Percentiles rank a stretch among this genome's conserved stretches.
Evolutionary conservation across 306 rosid species (phyloP).

Genomic region (Sicyos edulis): DNA sequence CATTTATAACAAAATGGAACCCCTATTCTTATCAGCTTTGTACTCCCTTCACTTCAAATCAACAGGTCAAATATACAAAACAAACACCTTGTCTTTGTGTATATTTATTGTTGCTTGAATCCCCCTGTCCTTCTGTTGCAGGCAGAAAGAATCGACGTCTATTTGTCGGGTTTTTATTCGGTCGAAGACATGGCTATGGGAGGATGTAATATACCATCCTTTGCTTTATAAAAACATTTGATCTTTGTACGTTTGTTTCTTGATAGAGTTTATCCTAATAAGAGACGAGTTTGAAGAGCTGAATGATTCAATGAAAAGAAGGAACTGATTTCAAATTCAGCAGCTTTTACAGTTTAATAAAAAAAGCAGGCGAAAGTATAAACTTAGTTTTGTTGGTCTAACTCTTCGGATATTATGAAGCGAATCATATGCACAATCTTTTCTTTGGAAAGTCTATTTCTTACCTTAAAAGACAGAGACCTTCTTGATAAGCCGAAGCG

Average conservation of each 20-base stretch:
- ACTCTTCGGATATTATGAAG: too few relatives aligned
- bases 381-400: too few relatives aligned
- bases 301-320: background rate
- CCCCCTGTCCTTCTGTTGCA: background rate
- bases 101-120: background rate
- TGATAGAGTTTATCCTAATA: background rate
- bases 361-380: too few relatives aligned
- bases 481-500: too few relatives aligned
- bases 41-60: conserved; percentile 8
- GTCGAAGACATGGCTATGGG: background rate
- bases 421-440: too few relatives aligned
- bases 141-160: background rate
- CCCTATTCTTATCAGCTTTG: conserved; percentile 10
- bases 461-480: too few relatives aligned
- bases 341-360: too few relatives aligned
- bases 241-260: background rate
- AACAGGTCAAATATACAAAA: conserved; percentile 10
- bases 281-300: background rate
- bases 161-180: background rate
- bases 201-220: background rate
- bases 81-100: background rate
- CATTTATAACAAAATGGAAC: conserved; percentile 1
- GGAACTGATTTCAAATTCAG: background rate
- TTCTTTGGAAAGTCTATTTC: too few relatives aligned
- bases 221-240: background rate